Conservation (phyloP, 1,284 basidiomycete genomes). For the Moniliophthora roreri region DNA sequence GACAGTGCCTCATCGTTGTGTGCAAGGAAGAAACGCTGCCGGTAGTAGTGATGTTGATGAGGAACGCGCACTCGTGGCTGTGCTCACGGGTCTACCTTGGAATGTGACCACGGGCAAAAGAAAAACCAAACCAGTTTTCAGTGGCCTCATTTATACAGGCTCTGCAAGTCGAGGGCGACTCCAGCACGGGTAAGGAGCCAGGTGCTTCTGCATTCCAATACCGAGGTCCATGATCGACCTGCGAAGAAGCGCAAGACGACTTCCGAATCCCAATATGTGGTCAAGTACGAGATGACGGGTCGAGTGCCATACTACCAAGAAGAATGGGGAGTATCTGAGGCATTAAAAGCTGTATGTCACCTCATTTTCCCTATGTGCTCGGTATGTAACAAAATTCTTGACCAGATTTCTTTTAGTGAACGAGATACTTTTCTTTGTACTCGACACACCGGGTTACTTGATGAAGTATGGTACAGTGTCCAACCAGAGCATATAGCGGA, state of each 20-base stretch:
- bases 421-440: slow-evolving; percentile 83
- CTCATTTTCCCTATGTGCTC: no score
- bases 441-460: slow-evolving; percentile 67
- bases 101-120: slow-evolving; percentile 1
- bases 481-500: slow-evolving; percentile 91
- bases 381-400: no score
- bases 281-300: not conserved
- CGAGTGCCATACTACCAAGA: not conserved
- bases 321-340: not conserved
- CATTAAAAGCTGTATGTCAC: not conserved
- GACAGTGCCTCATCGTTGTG: no score
- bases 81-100: no score
- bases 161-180: not conserved
- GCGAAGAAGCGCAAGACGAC: not conserved
- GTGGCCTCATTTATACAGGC: not conserved
- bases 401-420: slow-evolving; percentile 85
- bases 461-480: slow-evolving; percentile 96
- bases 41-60: no score
- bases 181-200: not conserved
- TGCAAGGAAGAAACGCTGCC: no score
- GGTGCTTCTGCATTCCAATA: no score
- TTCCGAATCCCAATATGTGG: not conserved
- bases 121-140: not conserved
- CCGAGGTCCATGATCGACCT: not conserved
- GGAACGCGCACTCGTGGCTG: no score